Evolutionary conservation across 78 protist genomes (phyloP).

Genomic region (Dictyostelium brefeldianum): DNA sequence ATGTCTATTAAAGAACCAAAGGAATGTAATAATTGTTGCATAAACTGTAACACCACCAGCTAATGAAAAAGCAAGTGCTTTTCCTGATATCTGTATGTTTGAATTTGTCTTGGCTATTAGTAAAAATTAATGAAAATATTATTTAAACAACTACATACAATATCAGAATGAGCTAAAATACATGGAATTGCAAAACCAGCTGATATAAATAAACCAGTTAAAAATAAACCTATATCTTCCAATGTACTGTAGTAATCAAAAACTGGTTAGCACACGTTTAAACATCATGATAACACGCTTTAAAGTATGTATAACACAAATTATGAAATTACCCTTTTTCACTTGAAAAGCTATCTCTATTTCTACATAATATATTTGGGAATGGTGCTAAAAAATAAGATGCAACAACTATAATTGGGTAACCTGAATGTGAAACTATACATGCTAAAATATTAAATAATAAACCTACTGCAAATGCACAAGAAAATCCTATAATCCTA

Average conservation of each 20-base stretch:
- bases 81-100: slow-evolving; percentile 32
- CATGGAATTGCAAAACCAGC: slow-evolving; percentile 59
- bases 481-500: slow-evolving; percentile 65
- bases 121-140: background rate
- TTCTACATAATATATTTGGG: slow-evolving; percentile 53
- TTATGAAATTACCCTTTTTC: slow-evolving; percentile 13
- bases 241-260: slow-evolving; percentile 5
- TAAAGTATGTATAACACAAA: background rate
- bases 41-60: slow-evolving; percentile 74
- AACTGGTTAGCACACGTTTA: no score
- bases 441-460: slow-evolving; percentile 74
- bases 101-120: no score
- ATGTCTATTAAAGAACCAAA: slow-evolving; percentile 10
- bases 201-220: slow-evolving; percentile 62
- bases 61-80: slow-evolving; percentile 60
- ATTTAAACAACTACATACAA: slow-evolving; percentile 4
- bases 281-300: background rate
- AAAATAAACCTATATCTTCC: slow-evolving; percentile 52
- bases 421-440: slow-evolving; percentile 66
- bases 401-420: slow-evolving; percentile 63
- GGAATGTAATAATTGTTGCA: slow-evolving; percentile 55
- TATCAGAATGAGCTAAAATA: slow-evolving; percentile 47
- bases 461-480: slow-evolving; percentile 75
- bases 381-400: slow-evolving; percentile 69
- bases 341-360: slow-evolving; percentile 66